These are phyloP conservation scores for Omphalea diandra DNA, from an alignment of 441 rosid genomes.

Conservation along the genomic window DNA sequence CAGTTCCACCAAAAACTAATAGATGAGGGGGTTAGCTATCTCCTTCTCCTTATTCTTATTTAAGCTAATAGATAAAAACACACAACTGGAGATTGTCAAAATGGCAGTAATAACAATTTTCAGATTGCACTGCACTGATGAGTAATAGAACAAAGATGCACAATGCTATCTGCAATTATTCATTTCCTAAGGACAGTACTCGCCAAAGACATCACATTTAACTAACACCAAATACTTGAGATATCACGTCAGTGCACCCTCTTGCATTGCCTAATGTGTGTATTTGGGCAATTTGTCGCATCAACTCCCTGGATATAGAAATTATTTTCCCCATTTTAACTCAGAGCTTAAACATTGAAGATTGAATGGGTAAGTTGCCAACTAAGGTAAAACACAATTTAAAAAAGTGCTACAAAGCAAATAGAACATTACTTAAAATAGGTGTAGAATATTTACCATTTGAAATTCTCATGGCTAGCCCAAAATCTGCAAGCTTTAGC, in stretches of 20 bases:
- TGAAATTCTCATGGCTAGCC: slow-evolving; percentile 92
- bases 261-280: background rate
- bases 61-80: too few species aligned
- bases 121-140: background rate
- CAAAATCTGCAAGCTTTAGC: slow-evolving; percentile 96
- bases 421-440: slow-evolving; percentile 5
- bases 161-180: slow-evolving; percentile 2
- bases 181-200: background rate
- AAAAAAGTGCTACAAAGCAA: slow-evolving; percentile 11
- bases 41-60: too few species aligned
- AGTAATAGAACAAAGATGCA: background rate
- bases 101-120: background rate
- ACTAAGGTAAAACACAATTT: background rate
- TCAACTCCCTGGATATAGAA: slow-evolving; percentile 16
- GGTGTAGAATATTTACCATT: slow-evolving; percentile 45
- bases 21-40: too few species aligned
- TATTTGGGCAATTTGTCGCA: slow-evolving; percentile 2
- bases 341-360: slow-evolving; percentile 7
- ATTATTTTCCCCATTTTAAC: slow-evolving; percentile 3
- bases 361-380: background rate
- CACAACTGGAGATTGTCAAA: background rate
- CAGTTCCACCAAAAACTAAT: too few species aligned
- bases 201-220: background rate
- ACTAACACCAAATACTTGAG: background rate
- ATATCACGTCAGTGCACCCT: slow-evolving; percentile 8